Evolutionary conservation across 1,284 basidiomycete species (phyloP), one percentile per base, ranked within the genome.

Genomic region (Fomitopsis schrenkii): DNA sequence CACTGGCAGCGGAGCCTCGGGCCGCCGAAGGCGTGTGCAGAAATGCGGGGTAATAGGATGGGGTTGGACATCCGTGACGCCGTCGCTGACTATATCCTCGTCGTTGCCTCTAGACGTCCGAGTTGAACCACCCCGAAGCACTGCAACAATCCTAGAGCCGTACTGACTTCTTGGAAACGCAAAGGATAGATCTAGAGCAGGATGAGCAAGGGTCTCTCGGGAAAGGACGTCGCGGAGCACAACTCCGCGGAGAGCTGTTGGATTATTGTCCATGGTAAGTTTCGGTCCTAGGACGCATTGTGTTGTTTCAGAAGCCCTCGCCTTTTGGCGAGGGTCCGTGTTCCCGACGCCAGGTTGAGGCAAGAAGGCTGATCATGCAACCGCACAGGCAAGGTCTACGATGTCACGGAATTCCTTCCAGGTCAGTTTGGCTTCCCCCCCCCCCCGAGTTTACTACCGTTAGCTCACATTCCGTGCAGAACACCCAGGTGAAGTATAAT

Each of bases 201-300:
- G 41, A 66, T 64, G 62, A 38, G 55, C n/a, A 67, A 61, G 52
- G 33, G 55, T 2, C 48, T 86, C 22, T 83, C 84, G 42, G 83
- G 82, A 30, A 76, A 83, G 64, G 81, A 87, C 62, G 87, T 94
- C 19, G 84, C 87, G 8, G 75, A 82, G 70, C 91, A 94, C 71
- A 90, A 87, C 71, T 80, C 68, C 48, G 75, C 67, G 38, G 66
- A 67, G 55, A 70, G 87, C 64, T 94, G 93, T 64, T 95, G 93
- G 93, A 92, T 95, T 66, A 92, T 95, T 60, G 87, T 96, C 2
- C 93, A 94, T 74, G 92, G 91, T 88, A 65, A 56, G 66, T 61
- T 36, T 28, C 35, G 33, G 14, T 19, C 28, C 8, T 10, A 38
- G 10, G 14, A 8, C 33, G 6, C 38, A n/a, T 38, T 26, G 12